Conservation (phyloP, 2,329 filamentous ascomycete species). For the Trichoderma oligosporum region DNA sequence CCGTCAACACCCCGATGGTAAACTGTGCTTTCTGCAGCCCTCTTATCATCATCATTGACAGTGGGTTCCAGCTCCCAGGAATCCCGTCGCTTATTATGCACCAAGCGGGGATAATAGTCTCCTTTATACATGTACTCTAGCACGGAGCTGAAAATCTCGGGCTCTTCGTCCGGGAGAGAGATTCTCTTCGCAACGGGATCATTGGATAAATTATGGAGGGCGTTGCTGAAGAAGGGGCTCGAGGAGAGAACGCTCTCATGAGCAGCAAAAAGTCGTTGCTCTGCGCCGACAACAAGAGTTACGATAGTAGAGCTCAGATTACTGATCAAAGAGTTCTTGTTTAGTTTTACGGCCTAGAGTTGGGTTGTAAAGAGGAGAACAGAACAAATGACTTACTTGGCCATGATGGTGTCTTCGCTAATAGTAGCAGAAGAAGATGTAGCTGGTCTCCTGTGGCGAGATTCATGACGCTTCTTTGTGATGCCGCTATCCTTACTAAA, state of each 20-base stretch:
- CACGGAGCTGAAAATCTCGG: conserved; percentile 84
- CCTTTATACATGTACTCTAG: conserved; percentile 93
- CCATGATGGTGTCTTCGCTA: conserved; percentile 39
- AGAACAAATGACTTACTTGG: conserved; percentile 40
- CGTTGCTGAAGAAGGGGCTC: conserved; percentile 68
- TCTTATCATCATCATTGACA: conserved; percentile 40
- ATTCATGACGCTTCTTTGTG: conserved; percentile 53
- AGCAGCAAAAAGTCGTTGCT: conserved; percentile 84
- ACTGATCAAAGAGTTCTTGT: conserved; percentile 36
- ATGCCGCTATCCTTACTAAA: conserved; percentile 49
- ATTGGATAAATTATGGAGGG: conserved; percentile 35
- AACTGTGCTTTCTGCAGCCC: conserved; percentile 59
- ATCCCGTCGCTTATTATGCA: conserved; percentile 76
- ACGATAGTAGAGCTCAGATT: conserved; percentile 65
- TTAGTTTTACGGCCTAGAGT: not conserved
- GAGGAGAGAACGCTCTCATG: conserved; percentile 79
- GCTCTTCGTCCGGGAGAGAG: conserved; percentile 77
- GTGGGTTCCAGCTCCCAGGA: conserved; percentile 76
- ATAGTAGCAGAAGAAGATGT: conserved; percentile 42
- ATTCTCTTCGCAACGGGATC: conserved; percentile 59
- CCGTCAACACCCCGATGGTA: conserved; percentile 62
- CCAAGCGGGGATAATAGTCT: conserved; percentile 80
- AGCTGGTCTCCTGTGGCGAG: conserved; percentile 44
- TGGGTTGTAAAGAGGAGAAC: not conserved
- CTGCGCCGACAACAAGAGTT: conserved; percentile 74